Evolutionary conservation across 2,329 filamentous ascomycete genomes (phyloP).

Genomic region (Tolypocladium sp.): DNA sequence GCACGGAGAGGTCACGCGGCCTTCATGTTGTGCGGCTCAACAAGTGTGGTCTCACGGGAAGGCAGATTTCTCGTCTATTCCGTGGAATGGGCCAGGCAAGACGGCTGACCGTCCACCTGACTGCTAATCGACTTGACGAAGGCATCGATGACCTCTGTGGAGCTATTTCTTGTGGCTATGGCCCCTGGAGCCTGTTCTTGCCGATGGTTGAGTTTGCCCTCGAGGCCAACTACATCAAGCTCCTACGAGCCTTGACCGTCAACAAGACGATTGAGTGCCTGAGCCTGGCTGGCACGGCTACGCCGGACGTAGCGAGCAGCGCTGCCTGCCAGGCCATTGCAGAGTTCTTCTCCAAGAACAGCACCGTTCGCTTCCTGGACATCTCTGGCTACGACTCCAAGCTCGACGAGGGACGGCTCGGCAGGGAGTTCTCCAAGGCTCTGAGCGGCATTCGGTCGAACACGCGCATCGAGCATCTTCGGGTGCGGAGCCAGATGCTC

Average conservation of each 20-base stretch:
- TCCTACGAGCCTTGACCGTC: slow-evolving; percentile 39
- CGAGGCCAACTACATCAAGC: slow-evolving; percentile 40
- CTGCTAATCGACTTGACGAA: slow-evolving; percentile 42
- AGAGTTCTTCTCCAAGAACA: slow-evolving; percentile 41
- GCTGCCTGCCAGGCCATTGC: slow-evolving; percentile 39
- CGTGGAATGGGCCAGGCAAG: slow-evolving; percentile 38
- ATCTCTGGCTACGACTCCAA: slow-evolving; percentile 48
- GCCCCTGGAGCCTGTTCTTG: slow-evolving; percentile 40
- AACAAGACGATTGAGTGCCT: slow-evolving; percentile 42
- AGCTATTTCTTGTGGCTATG: slow-evolving; percentile 36
- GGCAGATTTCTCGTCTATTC: slow-evolving; percentile 40
- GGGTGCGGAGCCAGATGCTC: slow-evolving; percentile 47
- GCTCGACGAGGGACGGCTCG: slow-evolving; percentile 47
- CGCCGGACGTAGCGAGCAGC: slow-evolving; percentile 33
- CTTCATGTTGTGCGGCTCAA: slow-evolving; percentile 39
- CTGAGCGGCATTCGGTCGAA: slow-evolving; percentile 38
- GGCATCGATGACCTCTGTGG: slow-evolving; percentile 41
- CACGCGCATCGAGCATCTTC: slow-evolving; percentile 36
- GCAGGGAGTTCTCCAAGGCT: slow-evolving; percentile 41
- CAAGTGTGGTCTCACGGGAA: slow-evolving; percentile 42
- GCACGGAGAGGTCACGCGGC: slow-evolving; percentile 25
- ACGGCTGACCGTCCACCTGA: slow-evolving; percentile 39
- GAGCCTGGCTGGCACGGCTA: slow-evolving; percentile 45
- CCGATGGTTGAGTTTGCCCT: slow-evolving; percentile 49
- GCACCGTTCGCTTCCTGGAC: slow-evolving; percentile 42